These are phyloP conservation scores for Termitomyces sp. DNA, from an alignment of 768 basidiomycete genomes.

Conservation along the genomic window DNA sequence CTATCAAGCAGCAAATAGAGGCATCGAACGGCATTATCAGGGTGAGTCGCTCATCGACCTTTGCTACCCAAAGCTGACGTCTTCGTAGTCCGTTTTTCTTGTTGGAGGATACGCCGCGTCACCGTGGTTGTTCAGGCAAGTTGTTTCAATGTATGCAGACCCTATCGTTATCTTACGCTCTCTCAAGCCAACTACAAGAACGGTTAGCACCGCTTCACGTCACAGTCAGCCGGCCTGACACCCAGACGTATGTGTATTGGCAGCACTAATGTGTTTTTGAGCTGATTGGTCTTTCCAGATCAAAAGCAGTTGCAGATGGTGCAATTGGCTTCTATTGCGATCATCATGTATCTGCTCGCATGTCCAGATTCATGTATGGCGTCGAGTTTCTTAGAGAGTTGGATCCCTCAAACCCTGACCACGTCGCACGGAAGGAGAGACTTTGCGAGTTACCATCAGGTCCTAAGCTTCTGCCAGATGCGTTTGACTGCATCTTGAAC, in stretches of 20 bases:
- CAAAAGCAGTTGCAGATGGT: constrained; percentile 83
- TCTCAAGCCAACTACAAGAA: constrained; percentile 59
- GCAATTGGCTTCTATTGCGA: constrained; percentile 84
- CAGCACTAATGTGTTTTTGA: background rate
- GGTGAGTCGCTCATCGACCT: constrained; percentile 28
- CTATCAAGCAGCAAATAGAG: constrained; percentile 70
- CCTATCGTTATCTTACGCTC: background rate
- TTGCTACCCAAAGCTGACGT: background rate
- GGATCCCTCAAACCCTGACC: constrained; percentile 62
- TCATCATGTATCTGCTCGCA: constrained; percentile 77
- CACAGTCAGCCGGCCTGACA: constrained; percentile 71
- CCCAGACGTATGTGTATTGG: constrained; percentile 56
- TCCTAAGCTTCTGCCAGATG: constrained; percentile 74
- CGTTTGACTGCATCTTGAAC: constrained; percentile 77
- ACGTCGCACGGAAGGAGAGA: constrained; percentile 56
- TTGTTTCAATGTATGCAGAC: background rate
- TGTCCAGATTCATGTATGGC: constrained; percentile 80
- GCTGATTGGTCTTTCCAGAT: constrained; percentile 36
- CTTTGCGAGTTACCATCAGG: constrained; percentile 76
- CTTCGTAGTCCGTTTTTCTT: constrained; percentile 67
- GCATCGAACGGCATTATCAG: constrained; percentile 65
- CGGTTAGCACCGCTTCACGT: constrained; percentile 53
- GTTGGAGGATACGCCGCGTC: constrained; percentile 84
- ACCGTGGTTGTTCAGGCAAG: constrained; percentile 65
- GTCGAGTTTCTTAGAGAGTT: constrained; percentile 74